Evolutionary conservation across 106 monocot genomes (phyloP).

Genomic region (Hemerocallis citrina): DNA sequence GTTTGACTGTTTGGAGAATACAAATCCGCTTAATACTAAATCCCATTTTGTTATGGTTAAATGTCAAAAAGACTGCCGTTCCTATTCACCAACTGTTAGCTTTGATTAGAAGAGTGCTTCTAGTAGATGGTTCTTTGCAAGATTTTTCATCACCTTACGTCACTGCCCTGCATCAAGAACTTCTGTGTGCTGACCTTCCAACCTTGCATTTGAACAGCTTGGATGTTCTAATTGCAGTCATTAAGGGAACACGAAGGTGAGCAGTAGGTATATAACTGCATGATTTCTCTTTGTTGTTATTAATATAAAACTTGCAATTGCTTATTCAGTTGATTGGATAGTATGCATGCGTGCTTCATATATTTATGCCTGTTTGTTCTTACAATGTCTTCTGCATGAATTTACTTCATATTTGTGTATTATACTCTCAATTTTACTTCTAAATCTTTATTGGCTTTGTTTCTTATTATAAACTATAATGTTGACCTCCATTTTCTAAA

Average conservation of each 20-base stretch:
- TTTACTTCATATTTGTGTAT: neutral
- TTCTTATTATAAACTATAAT: neutral
- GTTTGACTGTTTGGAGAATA: neutral
- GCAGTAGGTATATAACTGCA: too few species aligned
- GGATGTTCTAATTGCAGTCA: constrained; percentile 66
- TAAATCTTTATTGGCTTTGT: neutral
- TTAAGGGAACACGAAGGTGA: constrained; percentile 67
- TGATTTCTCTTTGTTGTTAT: neutral
- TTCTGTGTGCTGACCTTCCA: constrained; percentile 82
- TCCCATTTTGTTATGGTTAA: neutral
- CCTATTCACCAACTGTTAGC: constrained; percentile 45
- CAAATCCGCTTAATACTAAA: neutral
- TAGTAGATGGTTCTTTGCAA: constrained; percentile 68
- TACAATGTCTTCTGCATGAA: neutral
- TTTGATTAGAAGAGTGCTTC: constrained; percentile 59
- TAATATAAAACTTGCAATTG: neutral
- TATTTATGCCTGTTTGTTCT: neutral
- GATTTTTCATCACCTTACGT: constrained; percentile 36
- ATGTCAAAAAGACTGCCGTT: constrained; percentile 41
- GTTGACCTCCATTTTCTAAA: neutral
- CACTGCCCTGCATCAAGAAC: constrained; percentile 78
- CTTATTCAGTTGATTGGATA: neutral
- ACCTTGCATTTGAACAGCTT: constrained; percentile 50
- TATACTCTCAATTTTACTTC: neutral
- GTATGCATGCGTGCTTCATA: neutral